Percentiles rank a stretch among this genome's conserved stretches.
Evolutionary conservation across 768 basidiomycete species (phyloP).

Genomic region (Suillus discolor): DNA sequence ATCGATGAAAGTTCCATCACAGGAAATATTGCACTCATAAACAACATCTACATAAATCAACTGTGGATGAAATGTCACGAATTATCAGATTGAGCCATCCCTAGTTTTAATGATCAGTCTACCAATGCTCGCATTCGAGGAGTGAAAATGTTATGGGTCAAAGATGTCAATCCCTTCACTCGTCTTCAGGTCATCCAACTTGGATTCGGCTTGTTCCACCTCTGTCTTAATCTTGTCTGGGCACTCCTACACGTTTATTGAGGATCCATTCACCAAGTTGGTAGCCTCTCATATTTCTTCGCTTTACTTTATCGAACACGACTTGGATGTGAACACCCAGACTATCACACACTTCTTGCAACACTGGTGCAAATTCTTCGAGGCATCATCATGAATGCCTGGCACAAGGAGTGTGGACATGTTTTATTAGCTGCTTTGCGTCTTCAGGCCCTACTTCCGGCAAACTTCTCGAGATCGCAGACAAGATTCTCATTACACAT

Average conservation of each 20-base stretch:
- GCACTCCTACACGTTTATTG: conserved; percentile 30
- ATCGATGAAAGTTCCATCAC: background rate
- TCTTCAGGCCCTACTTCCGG: conserved; percentile 28
- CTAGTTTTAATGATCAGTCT: conserved; percentile 31
- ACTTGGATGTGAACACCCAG: conserved; percentile 33
- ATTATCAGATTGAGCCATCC: conserved; percentile 22
- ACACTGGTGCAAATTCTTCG: conserved; percentile 31
- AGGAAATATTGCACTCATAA: background rate
- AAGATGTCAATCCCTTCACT: conserved; percentile 26
- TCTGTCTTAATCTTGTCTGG: conserved; percentile 38
- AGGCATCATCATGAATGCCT: conserved; percentile 36
- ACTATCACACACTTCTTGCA: conserved; percentile 35
- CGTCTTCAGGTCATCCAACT: conserved; percentile 27
- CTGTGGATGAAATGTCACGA: background rate
- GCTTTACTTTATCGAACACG: conserved; percentile 25
- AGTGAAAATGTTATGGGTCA: conserved; percentile 15
- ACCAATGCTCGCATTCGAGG: conserved; percentile 21
- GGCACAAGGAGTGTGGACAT: conserved; percentile 28
- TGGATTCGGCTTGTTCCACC: conserved; percentile 36
- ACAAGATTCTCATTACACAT: conserved; percentile 26
- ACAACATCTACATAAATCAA: background rate
- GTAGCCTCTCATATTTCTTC: conserved; percentile 35
- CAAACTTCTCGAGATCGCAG: conserved; percentile 19
- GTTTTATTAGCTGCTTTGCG: conserved; percentile 18
- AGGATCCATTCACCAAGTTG: conserved; percentile 24